Conservation (phyloP, 768 basidiomycete genomes). For the Pisolithus orientalis region DNA sequence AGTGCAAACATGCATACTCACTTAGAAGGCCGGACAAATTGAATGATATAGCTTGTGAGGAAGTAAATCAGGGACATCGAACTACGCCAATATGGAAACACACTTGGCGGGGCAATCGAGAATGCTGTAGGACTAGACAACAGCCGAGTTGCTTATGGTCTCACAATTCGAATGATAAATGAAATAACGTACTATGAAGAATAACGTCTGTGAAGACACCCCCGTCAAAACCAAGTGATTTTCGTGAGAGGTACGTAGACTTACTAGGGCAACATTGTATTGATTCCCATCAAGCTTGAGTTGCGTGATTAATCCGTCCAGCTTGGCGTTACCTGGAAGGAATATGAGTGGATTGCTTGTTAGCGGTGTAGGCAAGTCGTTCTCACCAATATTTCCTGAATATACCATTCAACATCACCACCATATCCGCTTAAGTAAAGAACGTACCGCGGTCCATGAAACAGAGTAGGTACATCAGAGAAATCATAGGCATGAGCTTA, state of each 20-base stretch:
- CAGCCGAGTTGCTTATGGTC: too few relatives aligned
- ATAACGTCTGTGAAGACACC: conserved; percentile 45
- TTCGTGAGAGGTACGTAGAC: conserved; percentile 17
- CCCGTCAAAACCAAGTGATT: not conserved
- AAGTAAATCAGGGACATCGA: too few relatives aligned
- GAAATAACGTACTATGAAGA: conserved; percentile 45
- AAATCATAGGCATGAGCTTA: conserved; percentile 49
- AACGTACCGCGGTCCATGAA: conserved; percentile 53
- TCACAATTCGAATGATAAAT: too few relatives aligned
- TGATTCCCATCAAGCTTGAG: conserved; percentile 48
- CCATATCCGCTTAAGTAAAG: not conserved
- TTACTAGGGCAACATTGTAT: conserved; percentile 58
- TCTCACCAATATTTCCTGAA: conserved; percentile 2
- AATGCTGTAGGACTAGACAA: not conserved
- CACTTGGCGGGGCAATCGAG: not conserved
- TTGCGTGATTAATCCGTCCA: conserved; percentile 52
- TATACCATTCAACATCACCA: not conserved
- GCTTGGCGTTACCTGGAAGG: conserved; percentile 47
- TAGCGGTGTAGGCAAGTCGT: not conserved
- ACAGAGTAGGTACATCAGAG: conserved; percentile 53
- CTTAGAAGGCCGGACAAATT: conserved; percentile 60
- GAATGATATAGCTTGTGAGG: conserved; percentile 35
- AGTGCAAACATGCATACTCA: conserved; percentile 11
- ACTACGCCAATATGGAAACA: not conserved
- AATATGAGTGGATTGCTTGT: not conserved